phyloP scores from a whole-genome alignment of 1,139 yeast species.

The Arxiozyma slooffiae region DNA sequence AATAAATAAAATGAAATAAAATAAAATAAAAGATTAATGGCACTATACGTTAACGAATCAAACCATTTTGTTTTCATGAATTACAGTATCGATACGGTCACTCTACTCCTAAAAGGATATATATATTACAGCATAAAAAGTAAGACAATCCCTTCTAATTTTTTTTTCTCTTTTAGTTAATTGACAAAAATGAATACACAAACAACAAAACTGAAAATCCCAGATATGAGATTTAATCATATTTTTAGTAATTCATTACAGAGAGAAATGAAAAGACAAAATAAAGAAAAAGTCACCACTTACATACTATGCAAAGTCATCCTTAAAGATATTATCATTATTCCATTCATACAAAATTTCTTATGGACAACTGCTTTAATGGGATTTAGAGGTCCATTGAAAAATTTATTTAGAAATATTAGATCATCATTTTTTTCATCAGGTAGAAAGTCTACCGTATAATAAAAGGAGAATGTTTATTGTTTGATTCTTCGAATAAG shows the following conservation, averaged over 20 bases:
- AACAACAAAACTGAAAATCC: slow-evolving; percentile 22
- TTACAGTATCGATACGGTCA: neutral
- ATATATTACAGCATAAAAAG: neutral
- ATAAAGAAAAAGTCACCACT: slow-evolving; percentile 29
- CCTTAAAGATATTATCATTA: slow-evolving; percentile 52
- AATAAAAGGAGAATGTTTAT: neutral
- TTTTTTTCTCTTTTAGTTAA: neutral
- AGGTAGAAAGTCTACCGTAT: neutral
- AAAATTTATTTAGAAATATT: slow-evolving; percentile 10
- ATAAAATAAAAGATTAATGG: no score
- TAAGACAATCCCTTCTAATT: neutral
- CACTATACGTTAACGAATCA: no score
- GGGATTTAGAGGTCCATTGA: slow-evolving; percentile 37
- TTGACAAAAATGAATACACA: neutral
- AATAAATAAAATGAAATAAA: no score
- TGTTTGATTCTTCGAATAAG: no score
- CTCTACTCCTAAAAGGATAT: neutral
- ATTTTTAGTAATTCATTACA: slow-evolving; percentile 45
- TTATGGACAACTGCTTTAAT: slow-evolving; percentile 37
- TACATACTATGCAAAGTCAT: slow-evolving; percentile 48
- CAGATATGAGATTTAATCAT: slow-evolving; percentile 59
- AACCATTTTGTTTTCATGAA: no score
- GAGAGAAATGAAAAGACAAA: slow-evolving; percentile 21
- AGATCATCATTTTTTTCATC: neutral
- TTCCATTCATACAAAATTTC: slow-evolving; percentile 59